Evolutionary conservation across 768 basidiomycete genomes (phyloP).

Genomic region (Postia placenta): DNA sequence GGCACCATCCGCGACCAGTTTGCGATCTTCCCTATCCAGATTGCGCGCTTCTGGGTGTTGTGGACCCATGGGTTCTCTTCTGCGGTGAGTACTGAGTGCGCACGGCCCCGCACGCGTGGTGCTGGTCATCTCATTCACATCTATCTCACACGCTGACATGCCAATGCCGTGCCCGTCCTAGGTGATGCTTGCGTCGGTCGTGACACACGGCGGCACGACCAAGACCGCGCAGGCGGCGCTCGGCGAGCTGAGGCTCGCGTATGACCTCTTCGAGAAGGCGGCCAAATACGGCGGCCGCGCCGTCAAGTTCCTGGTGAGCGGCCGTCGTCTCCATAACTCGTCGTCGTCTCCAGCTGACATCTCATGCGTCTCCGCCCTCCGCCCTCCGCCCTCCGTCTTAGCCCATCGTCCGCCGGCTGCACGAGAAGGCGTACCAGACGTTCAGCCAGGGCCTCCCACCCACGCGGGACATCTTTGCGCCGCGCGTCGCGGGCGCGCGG

Average conservation of each 20-base stretch:
- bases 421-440: slow-evolving; percentile 51
- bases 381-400: slow-evolving; percentile 16
- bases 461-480: slow-evolving; percentile 54
- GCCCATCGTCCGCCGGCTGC: slow-evolving; percentile 62
- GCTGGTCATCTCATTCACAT: no score
- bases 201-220: slow-evolving; percentile 56
- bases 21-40: slow-evolving; percentile 52
- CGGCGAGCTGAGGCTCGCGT: slow-evolving; percentile 54
- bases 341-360: no score
- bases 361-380: neutral
- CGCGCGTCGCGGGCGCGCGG: slow-evolving; percentile 32
- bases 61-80: slow-evolving; percentile 53
- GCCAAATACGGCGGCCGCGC: slow-evolving; percentile 59
- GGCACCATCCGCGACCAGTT: slow-evolving; percentile 40
- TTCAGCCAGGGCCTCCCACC: slow-evolving; percentile 40
- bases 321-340: no score
- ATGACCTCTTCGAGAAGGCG: slow-evolving; percentile 61
- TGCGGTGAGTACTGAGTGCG: slow-evolving; percentile 24
- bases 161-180: no score
- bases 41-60: slow-evolving; percentile 55
- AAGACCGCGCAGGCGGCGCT: slow-evolving; percentile 70
- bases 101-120: no score
- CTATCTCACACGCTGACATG: no score
- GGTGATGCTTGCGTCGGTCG: slow-evolving; percentile 76
- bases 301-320: slow-evolving; percentile 62